Percentiles rank a stretch among this genome's conserved stretches.
Conservation (phyloP, 768 basidiomycete species). For the Lactarius quietus region DNA sequence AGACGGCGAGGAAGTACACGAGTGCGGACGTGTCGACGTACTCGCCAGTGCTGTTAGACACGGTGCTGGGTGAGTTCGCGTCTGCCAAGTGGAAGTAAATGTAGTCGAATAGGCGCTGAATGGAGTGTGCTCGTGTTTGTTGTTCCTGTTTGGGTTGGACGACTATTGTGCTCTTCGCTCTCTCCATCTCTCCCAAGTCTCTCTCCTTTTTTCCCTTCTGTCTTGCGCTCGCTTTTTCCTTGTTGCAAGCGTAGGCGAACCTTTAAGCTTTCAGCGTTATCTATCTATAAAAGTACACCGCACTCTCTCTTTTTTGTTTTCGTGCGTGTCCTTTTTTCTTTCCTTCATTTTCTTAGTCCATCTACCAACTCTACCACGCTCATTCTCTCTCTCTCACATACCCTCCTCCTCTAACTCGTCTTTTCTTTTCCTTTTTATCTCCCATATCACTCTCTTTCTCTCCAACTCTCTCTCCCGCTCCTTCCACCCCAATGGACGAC, state of each 20-base stretch:
- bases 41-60: constrained; percentile 47
- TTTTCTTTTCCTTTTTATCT: constrained; percentile 43
- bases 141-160: not conserved
- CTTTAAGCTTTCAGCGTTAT: constrained; percentile 27
- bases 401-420: constrained; percentile 55
- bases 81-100: constrained; percentile 30
- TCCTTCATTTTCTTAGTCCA: constrained; percentile 16
- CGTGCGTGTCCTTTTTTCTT: constrained; percentile 39
- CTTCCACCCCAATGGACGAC: constrained; percentile 59
- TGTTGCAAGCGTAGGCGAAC: constrained; percentile 20
- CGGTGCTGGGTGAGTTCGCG: constrained; percentile 56
- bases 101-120: not conserved
- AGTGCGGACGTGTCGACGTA: constrained; percentile 50
- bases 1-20: constrained; percentile 48
- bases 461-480: constrained; percentile 15
- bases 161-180: not conserved
- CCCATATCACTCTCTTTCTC: constrained; percentile 3
- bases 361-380: constrained; percentile 31
- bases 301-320: constrained; percentile 36
- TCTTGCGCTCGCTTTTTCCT: constrained; percentile 21
- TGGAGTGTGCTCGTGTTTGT: not conserved
- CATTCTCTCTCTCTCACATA: constrained; percentile 35
- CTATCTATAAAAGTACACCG: constrained; percentile 38
- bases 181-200: not conserved
- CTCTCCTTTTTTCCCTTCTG: not conserved